Evolutionary conservation across 164 flowering plant genomes (phyloP).

Genomic region (Santalum album): DNA sequence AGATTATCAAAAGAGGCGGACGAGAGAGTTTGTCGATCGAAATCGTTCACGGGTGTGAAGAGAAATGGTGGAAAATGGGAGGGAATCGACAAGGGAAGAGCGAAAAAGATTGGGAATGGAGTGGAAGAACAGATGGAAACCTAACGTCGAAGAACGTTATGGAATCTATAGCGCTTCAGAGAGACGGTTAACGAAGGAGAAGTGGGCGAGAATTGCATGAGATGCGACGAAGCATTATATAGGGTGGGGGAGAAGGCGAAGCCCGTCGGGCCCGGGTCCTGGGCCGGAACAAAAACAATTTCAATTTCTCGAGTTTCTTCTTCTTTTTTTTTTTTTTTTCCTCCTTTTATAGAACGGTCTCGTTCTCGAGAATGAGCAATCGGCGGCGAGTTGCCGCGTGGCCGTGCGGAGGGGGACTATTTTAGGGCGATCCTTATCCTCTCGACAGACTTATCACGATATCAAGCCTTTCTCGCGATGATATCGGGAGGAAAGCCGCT

Average conservation of each 20-base stretch:
- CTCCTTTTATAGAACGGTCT: neutral
- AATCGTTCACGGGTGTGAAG: no score
- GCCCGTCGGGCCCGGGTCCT: conserved; percentile 12
- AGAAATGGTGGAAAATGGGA: neutral
- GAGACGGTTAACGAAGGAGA: conserved; percentile 9
- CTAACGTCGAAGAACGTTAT: conserved; percentile 6
- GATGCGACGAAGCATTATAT: conserved; percentile 35
- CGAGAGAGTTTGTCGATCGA: no score
- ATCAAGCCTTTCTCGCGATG: conserved; percentile 1
- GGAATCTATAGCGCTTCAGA: neutral
- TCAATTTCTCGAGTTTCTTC: neutral
- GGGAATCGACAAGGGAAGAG: conserved; percentile 1
- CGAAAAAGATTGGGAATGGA: neutral
- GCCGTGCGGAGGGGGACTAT: no score
- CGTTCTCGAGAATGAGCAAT: conserved; percentile 1
- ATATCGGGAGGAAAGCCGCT: conserved; percentile 3
- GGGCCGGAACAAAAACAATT: neutral
- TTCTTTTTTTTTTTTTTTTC: no score
- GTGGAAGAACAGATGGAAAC: conserved; percentile 8
- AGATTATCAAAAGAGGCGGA: neutral
- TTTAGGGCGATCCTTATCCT: conserved; percentile 1
- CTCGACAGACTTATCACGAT: conserved; percentile 1
- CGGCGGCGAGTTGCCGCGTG: conserved; percentile 61
- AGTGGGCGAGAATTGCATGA: conserved; percentile 74
- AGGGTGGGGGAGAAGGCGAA: conserved; percentile 15